These are phyloP conservation scores for Sesbania bispinosa DNA, from an alignment of 306 rosid species.

Conservation along the genomic window DNA sequence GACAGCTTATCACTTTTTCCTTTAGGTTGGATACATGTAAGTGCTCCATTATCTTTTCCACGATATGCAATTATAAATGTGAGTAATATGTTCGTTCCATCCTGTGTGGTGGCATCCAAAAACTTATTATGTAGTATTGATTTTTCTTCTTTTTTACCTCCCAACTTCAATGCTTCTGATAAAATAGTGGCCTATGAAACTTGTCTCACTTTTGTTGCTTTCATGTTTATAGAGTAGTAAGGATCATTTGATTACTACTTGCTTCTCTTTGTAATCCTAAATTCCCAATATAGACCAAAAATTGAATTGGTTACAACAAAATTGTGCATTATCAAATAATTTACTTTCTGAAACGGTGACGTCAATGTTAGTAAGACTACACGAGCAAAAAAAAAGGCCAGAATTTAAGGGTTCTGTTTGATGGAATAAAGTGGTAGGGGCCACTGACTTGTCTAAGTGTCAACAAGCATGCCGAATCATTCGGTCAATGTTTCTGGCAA, in stretches of 20 bases:
- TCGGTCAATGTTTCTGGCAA: not conserved
- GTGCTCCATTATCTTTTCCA: constrained; percentile 36
- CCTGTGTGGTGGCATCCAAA: not conserved
- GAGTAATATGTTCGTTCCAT: constrained; percentile 10
- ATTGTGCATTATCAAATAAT: not conserved
- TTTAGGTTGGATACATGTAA: constrained; percentile 99
- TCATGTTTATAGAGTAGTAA: not conserved
- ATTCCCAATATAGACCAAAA: not conserved
- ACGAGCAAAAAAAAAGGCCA: not conserved
- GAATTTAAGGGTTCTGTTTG: not conserved
- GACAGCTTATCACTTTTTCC: constrained; percentile 89
- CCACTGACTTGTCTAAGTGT: not conserved
- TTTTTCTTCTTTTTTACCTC: constrained; percentile 13
- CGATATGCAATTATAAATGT: not conserved
- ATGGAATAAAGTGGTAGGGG: not conserved
- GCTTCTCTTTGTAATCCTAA: constrained; percentile 15
- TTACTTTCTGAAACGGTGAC: constrained; percentile 14
- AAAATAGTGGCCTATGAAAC: not conserved
- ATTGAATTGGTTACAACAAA: not conserved
- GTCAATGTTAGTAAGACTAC: not conserved
- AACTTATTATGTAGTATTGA: not conserved
- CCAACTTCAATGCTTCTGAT: not conserved
- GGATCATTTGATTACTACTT: not conserved
- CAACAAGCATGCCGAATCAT: not conserved
- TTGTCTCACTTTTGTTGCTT: constrained; percentile 9